phyloP scores from a whole-genome alignment of 2,329 filamentous ascomycete genomes.

The Neopestalotiopsis rosae region DNA sequence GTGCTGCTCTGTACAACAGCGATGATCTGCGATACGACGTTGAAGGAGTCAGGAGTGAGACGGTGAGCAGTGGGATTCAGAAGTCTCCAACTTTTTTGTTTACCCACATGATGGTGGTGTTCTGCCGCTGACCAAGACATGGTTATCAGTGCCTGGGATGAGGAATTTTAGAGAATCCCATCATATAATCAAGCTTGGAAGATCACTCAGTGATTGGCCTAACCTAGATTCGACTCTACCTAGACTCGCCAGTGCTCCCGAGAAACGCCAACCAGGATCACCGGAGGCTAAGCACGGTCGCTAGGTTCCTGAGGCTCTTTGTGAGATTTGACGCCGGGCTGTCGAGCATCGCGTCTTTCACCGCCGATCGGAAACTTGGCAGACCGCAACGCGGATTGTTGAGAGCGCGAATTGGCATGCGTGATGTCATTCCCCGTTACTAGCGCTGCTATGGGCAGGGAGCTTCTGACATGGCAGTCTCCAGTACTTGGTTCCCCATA shows the following conservation, averaged over 20 bases:
- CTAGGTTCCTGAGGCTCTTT: conserved; percentile 15
- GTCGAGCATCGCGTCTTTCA: conserved; percentile 9
- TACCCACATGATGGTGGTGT: not conserved
- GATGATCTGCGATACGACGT: not conserved
- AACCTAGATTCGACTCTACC: not conserved
- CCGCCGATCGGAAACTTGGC: conserved; percentile 17
- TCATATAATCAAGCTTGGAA: not conserved
- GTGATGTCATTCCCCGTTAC: conserved; percentile 13
- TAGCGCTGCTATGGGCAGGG: conserved; percentile 7
- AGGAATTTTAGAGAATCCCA: not conserved
- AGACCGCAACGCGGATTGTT: not conserved
- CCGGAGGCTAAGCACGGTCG: not conserved
- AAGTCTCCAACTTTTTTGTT: not conserved
- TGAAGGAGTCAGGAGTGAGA: not conserved
- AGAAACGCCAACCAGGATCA: not conserved
- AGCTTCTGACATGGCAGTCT: conserved; percentile 12
- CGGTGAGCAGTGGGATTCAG: not conserved
- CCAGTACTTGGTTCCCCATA: conserved; percentile 17
- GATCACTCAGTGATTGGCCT: not conserved
- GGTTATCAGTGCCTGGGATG: not conserved
- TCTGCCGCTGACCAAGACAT: not conserved
- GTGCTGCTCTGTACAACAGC: not conserved
- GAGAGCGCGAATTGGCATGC: conserved; percentile 4
- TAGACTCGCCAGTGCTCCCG: not conserved
- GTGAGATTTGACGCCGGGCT: not conserved